These are phyloP conservation scores for Tympanopsis confertula DNA, from an alignment of 2,329 filamentous ascomycete species.

Conservation along the genomic window DNA sequence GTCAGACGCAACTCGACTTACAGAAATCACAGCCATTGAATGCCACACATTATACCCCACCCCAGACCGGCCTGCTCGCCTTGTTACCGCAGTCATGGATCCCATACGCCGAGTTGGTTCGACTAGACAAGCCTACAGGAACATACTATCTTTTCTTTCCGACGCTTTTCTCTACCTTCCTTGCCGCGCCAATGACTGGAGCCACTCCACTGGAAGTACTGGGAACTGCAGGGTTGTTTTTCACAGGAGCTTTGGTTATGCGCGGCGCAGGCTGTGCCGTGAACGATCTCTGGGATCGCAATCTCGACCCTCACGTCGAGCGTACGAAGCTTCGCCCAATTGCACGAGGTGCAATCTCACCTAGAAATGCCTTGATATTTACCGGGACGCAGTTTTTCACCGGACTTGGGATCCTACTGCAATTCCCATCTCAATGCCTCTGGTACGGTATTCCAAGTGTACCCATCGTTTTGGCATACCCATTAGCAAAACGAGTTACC, in stretches of 20 bases:
- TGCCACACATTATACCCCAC: slow-evolving; percentile 49
- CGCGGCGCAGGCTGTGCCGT: slow-evolving; percentile 79
- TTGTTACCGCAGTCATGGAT: slow-evolving; percentile 57
- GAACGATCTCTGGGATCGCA: slow-evolving; percentile 83
- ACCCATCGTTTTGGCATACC: slow-evolving; percentile 63
- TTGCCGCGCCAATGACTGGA: slow-evolving; percentile 47
- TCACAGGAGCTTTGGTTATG: slow-evolving; percentile 70
- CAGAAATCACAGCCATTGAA: too few species aligned
- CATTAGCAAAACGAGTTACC: slow-evolving; percentile 74
- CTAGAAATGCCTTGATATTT: slow-evolving; percentile 60
- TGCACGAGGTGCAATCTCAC: slow-evolving; percentile 65
- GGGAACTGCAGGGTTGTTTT: slow-evolving; percentile 58
- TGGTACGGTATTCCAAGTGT: slow-evolving; percentile 70
- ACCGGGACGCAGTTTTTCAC: slow-evolving; percentile 64
- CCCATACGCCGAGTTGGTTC: slow-evolving; percentile 72
- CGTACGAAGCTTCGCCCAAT: slow-evolving; percentile 71
- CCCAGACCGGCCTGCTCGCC: slow-evolving; percentile 57
- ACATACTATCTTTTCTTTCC: slow-evolving; percentile 80
- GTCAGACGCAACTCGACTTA: too few species aligned
- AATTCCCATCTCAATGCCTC: slow-evolving; percentile 64
- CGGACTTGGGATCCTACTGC: slow-evolving; percentile 63
- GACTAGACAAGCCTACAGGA: slow-evolving; percentile 70
- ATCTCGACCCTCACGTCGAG: slow-evolving; percentile 70
- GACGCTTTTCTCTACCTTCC: slow-evolving; percentile 71
- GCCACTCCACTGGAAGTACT: slow-evolving; percentile 41